Percentiles rank a stretch among this genome's conserved stretches.
Evolutionary conservation across 306 rosid genomes (phyloP).

Genomic region (Quercus parvula): DNA sequence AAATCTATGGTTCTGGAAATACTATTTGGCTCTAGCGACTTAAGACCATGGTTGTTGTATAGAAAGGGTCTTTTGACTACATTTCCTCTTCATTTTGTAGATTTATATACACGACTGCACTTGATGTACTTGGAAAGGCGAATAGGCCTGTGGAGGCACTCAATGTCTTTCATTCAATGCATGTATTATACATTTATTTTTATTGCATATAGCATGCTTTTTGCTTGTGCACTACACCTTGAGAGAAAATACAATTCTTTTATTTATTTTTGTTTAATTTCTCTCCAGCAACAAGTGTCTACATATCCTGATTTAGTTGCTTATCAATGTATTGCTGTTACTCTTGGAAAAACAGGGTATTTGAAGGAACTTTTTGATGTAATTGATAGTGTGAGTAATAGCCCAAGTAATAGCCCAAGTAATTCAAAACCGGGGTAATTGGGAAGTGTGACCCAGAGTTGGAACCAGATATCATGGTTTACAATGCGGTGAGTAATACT

Average conservation of each 20-base stretch:
- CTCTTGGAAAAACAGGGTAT: conserved; percentile 95
- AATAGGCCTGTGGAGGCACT: conserved; percentile 92
- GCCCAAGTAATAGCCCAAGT: too few species aligned
- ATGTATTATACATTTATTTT: conserved; percentile 36
- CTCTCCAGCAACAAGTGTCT: conserved; percentile 80
- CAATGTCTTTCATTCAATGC: conserved; percentile 76
- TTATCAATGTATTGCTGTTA: conserved; percentile 78
- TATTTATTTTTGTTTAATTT: conserved; percentile 23
- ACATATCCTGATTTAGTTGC: conserved; percentile 91
- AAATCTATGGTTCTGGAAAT: not conserved
- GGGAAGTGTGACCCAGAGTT: conserved; percentile 88
- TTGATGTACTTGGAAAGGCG: conserved; percentile 84
- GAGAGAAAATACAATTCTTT: not conserved
- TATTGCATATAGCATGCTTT: conserved; percentile 8
- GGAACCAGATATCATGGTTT: conserved; percentile 79
- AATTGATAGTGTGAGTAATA: too few species aligned
- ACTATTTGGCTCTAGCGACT: not conserved
- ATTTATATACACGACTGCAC: conserved; percentile 77
- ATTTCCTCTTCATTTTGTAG: conserved; percentile 32
- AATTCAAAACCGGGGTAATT: conserved; percentile 62
- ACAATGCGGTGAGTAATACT: conserved; percentile 69
- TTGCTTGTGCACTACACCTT: conserved; percentile 14
- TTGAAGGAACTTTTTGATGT: conserved; percentile 91
- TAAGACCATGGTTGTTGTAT: not conserved
- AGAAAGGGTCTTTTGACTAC: not conserved